Percentiles rank a stretch among this genome's conserved stretches.
phyloP scores from a whole-genome alignment of 2,329 filamentous ascomycete genomes.

The Hymenoscyphus albidus region DNA sequence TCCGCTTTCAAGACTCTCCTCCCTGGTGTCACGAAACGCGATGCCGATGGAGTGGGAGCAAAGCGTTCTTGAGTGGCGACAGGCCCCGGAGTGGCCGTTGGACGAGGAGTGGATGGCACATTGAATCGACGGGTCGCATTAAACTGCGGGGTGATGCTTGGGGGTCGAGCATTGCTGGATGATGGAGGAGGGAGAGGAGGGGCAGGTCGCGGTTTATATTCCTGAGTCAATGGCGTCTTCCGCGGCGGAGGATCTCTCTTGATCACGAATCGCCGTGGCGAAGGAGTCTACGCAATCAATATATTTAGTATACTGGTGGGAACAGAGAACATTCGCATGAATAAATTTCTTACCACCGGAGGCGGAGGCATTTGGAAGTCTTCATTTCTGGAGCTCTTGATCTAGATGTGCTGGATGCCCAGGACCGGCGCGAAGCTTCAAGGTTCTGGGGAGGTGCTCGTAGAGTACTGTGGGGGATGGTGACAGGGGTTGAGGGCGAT shows the following conservation, averaged over 20 bases:
- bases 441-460: no score
- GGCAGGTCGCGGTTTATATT: slow-evolving; percentile 15
- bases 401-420: neutral
- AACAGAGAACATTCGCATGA: neutral
- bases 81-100: slow-evolving; percentile 24
- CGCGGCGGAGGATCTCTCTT: slow-evolving; percentile 26
- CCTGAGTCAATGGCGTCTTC: slow-evolving; percentile 24
- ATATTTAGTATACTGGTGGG: neutral
- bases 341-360: slow-evolving; percentile 29
- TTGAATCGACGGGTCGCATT: slow-evolving; percentile 35
- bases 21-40: slow-evolving; percentile 30
- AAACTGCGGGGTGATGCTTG: slow-evolving; percentile 31
- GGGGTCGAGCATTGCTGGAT: slow-evolving; percentile 13
- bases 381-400: slow-evolving; percentile 16
- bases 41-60: slow-evolving; percentile 21
- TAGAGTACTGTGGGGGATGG: neutral
- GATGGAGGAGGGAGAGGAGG: neutral
- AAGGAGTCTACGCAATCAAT: slow-evolving; percentile 33
- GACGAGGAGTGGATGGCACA: slow-evolving; percentile 31
- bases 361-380: slow-evolving; percentile 32
- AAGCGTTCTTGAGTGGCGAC: slow-evolving; percentile 17
- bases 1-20: slow-evolving; percentile 16
- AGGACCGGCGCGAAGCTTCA: neutral
- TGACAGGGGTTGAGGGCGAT: neutral
- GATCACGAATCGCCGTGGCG: slow-evolving; percentile 37